These are phyloP conservation scores for Cyberlindnera veronae DNA, from an alignment of 805 yeast species.

Conservation along the genomic window DNA sequence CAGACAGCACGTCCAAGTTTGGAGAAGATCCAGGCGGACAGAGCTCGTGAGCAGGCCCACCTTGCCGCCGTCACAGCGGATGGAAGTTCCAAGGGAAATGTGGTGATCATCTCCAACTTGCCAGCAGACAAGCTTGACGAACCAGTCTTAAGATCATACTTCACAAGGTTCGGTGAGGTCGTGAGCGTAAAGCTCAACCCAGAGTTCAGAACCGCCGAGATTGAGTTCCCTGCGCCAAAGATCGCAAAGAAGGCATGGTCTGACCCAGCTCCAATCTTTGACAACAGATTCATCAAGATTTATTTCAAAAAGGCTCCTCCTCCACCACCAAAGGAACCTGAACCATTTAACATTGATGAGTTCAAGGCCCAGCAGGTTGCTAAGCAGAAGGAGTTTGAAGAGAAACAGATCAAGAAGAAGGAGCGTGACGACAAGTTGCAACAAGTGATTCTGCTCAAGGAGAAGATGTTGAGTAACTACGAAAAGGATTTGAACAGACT, in stretches of 20 bases:
- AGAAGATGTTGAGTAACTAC: conserved; percentile 33
- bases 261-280: conserved; percentile 42
- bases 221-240: conserved; percentile 36
- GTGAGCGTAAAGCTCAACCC: conserved; percentile 28
- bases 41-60: conserved; percentile 10
- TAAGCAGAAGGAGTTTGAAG: conserved; percentile 40
- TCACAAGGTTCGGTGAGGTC: conserved; percentile 40
- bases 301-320: conserved; percentile 38
- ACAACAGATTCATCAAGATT: conserved; percentile 46
- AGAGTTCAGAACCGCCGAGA: conserved; percentile 32
- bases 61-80: conserved; percentile 6
- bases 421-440: conserved; percentile 32
- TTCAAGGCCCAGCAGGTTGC: conserved; percentile 35
- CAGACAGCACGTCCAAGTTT: not conserved
- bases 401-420: conserved; percentile 32
- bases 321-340: conserved; percentile 8
- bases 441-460: conserved; percentile 33
- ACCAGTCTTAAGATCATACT: conserved; percentile 31
- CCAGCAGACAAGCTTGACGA: conserved; percentile 41
- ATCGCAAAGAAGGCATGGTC: conserved; percentile 42
- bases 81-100: conserved; percentile 12
- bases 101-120: conserved; percentile 38
- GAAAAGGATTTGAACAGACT: conserved; percentile 26
- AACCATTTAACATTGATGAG: conserved; percentile 34
- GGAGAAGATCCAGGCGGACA: conserved; percentile 1